Base-by-base conservation (phyloP, 2,329 filamentous ascomycete species). In the Aspergillus versicolor region DNA sequence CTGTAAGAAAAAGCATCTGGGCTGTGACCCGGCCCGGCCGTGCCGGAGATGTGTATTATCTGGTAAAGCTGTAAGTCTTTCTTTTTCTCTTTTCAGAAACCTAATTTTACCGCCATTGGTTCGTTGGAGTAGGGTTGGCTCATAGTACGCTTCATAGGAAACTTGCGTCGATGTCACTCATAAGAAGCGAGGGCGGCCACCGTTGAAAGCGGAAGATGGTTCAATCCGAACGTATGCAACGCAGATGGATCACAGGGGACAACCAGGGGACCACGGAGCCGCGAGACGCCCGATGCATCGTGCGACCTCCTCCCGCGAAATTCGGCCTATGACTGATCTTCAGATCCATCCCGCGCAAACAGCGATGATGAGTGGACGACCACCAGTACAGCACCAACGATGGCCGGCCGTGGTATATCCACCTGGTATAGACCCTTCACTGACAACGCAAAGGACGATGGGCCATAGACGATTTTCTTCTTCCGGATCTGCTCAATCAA, bases 1-100 rank as follows among this genome's bases (percentile, higher is more conserved):
- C 59, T 79, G 77, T 63, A 79, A 79, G 61, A 76, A 75, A 63
- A 79, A 79, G 63, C 77, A 79, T 59, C 59, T 79, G 50, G 74
- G 76, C 41, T 79, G 77, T 61, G 77, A 79, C 58, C 72, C 75
- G 27, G 75, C 72, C 49, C 71, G 77, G 41, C 77, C 77, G 21
- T 79, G 77, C 64, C 73, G 73, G 60, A 65, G 77, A 66, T 79
- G 77, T 65, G 73, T 79, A 42, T 67, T 78, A 45, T 73, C 75
- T 42, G 76, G 76, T 12, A 79, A 79, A 67, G 74, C 77, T 60
- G 77, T 79, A 69, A 72, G 75, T 67, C 12, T 19, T 32, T 32
- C 15, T 24, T 12, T 19, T 32, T 19, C 19, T 12, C 11, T 13
- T 19, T 11, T 19, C 9, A 48, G 34, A 11, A 27, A 43, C 15